A percentile compares a stretch with the other conserved stretches of the same genome.
Evolutionary conservation across 257 asterid genomes (phyloP).

Genomic region (Przewalskia tangutica): DNA sequence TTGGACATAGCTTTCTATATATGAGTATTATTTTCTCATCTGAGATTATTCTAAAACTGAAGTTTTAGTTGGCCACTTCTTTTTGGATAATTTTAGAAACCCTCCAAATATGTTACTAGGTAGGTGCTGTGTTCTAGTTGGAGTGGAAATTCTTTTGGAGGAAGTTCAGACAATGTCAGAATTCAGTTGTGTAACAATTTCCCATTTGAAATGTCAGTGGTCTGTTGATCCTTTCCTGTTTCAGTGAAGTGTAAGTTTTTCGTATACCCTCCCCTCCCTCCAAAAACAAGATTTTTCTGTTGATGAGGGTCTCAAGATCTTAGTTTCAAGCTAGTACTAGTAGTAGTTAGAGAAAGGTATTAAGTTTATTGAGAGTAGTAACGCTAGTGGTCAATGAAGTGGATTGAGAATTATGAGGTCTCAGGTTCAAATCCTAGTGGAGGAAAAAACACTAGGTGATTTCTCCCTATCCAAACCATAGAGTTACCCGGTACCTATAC

Average conservation of each 20-base stretch:
- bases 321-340: background rate
- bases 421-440: background rate
- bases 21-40: background rate
- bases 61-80: background rate
- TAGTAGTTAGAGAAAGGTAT: background rate
- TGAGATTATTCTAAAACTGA: background rate
- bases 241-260: background rate
- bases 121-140: background rate
- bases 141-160: background rate
- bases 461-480: background rate
- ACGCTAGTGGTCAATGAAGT: background rate
- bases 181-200: background rate
- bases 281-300: background rate
- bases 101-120: background rate
- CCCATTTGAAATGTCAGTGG: background rate
- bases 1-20: background rate
- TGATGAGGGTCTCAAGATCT: background rate
- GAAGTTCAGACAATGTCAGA: background rate
- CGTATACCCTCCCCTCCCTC: too few species aligned
- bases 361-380: background rate
- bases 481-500: background rate
- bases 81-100: background rate
- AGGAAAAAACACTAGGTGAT: background rate
- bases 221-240: background rate
- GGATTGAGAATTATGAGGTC: background rate